These are phyloP conservation scores for Sporothrix protearum DNA, from an alignment of 2,329 filamentous ascomycete species.

Conservation along the genomic window DNA sequence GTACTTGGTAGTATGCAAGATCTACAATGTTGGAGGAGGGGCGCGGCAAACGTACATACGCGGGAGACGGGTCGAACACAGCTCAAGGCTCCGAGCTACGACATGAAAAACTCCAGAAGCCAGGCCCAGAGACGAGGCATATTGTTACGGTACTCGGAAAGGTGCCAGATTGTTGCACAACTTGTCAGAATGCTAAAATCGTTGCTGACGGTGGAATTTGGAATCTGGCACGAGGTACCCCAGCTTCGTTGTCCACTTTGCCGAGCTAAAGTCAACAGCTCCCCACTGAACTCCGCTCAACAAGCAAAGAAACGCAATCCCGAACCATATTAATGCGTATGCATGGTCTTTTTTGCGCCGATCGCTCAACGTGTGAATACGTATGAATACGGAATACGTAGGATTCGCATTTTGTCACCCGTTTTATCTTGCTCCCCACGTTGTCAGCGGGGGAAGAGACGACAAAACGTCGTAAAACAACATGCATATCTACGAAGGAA, in stretches of 20 bases:
- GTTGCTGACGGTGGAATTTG: neutral
- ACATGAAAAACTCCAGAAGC: neutral
- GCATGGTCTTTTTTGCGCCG: neutral
- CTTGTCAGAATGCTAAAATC: neutral
- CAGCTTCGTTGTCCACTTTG: neutral
- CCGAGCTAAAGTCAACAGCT: neutral
- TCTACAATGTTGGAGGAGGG: too few relatives aligned
- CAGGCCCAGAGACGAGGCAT: neutral
- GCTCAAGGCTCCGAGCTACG: neutral
- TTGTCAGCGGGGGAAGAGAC: too few relatives aligned
- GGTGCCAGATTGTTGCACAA: neutral
- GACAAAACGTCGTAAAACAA: too few relatives aligned
- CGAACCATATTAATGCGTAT: too few relatives aligned
- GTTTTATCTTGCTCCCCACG: too few relatives aligned
- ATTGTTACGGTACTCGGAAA: neutral
- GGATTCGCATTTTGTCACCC: neutral
- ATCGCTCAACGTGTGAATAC: neutral
- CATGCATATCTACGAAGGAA: too few relatives aligned
- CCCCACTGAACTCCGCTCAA: neutral
- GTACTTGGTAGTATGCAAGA: neutral
- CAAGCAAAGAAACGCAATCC: neutral
- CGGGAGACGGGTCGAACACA: neutral
- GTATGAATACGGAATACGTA: neutral
- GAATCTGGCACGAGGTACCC: neutral
- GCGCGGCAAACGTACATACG: neutral